These are phyloP conservation scores for Intubia oerlemansii DNA, from an alignment of 2,329 filamentous ascomycete species.

Conservation along the genomic window DNA sequence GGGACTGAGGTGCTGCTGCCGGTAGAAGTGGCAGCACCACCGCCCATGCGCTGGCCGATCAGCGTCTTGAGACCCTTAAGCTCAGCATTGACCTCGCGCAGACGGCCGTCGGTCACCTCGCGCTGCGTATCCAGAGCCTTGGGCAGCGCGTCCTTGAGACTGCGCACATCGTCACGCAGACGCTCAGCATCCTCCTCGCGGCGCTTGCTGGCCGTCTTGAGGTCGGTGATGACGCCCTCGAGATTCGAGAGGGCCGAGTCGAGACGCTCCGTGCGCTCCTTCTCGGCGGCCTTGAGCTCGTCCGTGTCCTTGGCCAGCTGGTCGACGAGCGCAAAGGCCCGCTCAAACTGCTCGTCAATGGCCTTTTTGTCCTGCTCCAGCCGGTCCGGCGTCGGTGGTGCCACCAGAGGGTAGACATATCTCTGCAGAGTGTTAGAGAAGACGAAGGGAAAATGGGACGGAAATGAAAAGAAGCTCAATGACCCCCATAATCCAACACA, in stretches of 20 bases:
- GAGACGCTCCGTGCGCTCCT: conserved; percentile 61
- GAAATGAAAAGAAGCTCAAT: neutral
- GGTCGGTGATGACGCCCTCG: conserved; percentile 58
- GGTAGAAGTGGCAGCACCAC: conserved; percentile 5
- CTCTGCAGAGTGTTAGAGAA: conserved; percentile 31
- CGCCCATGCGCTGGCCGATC: conserved; percentile 41
- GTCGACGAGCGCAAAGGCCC: conserved; percentile 76
- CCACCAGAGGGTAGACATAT: conserved; percentile 77
- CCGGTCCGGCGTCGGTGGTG: conserved; percentile 82
- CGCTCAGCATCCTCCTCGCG: conserved; percentile 76
- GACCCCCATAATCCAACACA: no score
- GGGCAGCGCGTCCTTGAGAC: conserved; percentile 67
- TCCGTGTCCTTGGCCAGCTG: conserved; percentile 83
- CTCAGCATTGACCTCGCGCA: conserved; percentile 72
- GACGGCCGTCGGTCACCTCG: conserved; percentile 55
- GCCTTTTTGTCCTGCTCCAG: conserved; percentile 83
- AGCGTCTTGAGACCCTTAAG: conserved; percentile 84
- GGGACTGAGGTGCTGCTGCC: neutral
- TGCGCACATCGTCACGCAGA: conserved; percentile 68
- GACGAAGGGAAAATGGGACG: no score
- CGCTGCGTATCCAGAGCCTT: conserved; percentile 77
- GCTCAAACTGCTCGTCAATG: conserved; percentile 85
- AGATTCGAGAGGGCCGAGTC: conserved; percentile 68
- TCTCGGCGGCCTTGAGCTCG: conserved; percentile 67
- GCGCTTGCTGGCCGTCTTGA: conserved; percentile 62